Conservation (phyloP, 495 filamentous ascomycete genomes). For the Aspergillus bertholletiae region DNA sequence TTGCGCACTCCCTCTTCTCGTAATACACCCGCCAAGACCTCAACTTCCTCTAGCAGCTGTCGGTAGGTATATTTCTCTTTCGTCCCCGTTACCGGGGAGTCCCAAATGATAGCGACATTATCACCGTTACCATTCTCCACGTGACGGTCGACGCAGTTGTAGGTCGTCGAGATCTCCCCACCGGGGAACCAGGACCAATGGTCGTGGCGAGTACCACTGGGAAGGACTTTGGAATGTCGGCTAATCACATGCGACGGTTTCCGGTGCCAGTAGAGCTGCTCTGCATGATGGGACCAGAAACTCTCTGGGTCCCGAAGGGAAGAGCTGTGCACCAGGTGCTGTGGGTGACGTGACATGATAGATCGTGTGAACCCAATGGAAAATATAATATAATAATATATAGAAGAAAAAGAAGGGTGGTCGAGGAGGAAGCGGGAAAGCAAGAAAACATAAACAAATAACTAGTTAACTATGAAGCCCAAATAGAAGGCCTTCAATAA, state of each 20-base stretch:
- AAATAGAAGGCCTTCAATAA: too few species aligned
- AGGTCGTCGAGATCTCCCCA: constrained; percentile 84
- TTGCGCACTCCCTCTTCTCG: constrained; percentile 77
- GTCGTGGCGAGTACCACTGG: constrained; percentile 45
- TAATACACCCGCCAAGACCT: constrained; percentile 77
- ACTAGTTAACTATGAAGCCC: not conserved
- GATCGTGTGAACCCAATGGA: not conserved
- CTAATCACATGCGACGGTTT: constrained; percentile 44
- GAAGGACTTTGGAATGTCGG: constrained; percentile 44
- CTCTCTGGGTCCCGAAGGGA: constrained; percentile 53
- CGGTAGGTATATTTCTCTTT: constrained; percentile 71
- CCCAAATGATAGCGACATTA: constrained; percentile 75
- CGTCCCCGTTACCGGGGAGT: constrained; percentile 76
- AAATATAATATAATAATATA: not conserved
- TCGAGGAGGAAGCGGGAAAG: too few species aligned
- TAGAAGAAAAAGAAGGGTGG: too few species aligned
- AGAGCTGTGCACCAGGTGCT: constrained; percentile 34
- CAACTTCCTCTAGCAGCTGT: constrained; percentile 77
- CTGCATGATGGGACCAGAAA: constrained; percentile 78
- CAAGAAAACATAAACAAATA: too few species aligned
- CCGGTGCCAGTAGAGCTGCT: constrained; percentile 75
- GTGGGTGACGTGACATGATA: constrained; percentile 23
- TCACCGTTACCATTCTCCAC: constrained; percentile 72
- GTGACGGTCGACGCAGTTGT: constrained; percentile 88
- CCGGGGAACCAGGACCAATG: constrained; percentile 88